Evolutionary conservation across 768 basidiomycete genomes (phyloP).

Genomic region (Russula vinacea): DNA sequence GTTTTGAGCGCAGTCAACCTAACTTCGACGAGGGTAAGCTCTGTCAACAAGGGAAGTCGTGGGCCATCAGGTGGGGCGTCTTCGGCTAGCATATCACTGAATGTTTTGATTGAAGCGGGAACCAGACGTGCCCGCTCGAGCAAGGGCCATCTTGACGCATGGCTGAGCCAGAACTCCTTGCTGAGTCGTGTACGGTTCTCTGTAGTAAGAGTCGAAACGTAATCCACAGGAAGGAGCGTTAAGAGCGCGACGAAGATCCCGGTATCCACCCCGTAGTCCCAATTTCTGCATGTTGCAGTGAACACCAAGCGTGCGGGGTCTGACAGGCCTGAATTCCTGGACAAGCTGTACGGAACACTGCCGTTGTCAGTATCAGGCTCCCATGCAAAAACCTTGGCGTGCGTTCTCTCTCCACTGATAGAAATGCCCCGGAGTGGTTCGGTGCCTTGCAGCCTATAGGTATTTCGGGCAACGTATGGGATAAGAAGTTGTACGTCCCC

Average conservation of each 20-base stretch:
- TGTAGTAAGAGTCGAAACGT: background rate
- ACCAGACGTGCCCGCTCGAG: constrained; percentile 1
- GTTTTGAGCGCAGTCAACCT: background rate
- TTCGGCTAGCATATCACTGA: background rate
- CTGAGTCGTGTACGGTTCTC: background rate
- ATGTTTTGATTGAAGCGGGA: background rate
- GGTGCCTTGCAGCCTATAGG: constrained; percentile 7
- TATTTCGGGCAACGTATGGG: background rate
- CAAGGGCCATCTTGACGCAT: background rate
- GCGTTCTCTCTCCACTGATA: background rate
- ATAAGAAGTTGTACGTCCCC: constrained; percentile 1
- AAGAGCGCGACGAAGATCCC: background rate
- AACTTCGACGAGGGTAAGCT: background rate
- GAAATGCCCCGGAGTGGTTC: constrained; percentile 8
- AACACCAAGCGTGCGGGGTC: background rate
- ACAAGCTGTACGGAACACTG: background rate
- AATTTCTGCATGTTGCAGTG: background rate
- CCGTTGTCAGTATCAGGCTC: background rate
- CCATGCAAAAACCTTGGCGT: background rate
- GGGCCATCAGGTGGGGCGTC: background rate
- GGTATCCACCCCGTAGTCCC: too few species aligned
- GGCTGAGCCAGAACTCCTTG: background rate
- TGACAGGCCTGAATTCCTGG: too few species aligned
- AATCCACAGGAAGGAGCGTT: background rate
- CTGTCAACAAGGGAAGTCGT: constrained; percentile 2